These are phyloP conservation scores for Capsicum rhomboideum DNA, from an alignment of 257 asterid species.

Conservation along the genomic window DNA sequence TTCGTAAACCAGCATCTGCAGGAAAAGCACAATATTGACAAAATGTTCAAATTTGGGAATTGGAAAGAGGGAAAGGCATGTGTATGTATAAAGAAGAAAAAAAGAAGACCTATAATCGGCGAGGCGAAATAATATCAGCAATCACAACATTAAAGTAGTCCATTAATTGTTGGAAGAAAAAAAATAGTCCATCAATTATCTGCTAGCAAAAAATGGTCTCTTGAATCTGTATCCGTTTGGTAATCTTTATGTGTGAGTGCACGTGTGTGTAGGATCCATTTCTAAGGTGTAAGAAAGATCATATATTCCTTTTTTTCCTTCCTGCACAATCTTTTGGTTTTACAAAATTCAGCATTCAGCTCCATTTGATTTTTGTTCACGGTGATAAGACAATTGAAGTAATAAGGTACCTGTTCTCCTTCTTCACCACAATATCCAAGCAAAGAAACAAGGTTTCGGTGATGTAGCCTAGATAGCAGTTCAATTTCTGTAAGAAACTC, in stretches of 20 bases:
- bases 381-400: background rate
- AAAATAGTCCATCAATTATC: background rate
- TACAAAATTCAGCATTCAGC: background rate
- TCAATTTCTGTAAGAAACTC: conserved; percentile 95
- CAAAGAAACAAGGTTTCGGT: conserved; percentile 79
- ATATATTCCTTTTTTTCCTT: background rate
- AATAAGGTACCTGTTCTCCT: conserved; percentile 80
- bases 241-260: background rate
- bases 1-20: conserved; percentile 95
- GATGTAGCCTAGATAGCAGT: conserved; percentile 84
- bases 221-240: background rate
- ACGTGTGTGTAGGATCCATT: background rate
- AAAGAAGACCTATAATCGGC: background rate
- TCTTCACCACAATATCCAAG: conserved; percentile 88
- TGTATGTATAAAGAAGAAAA: background rate
- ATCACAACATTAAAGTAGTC: background rate
- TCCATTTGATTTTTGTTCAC: background rate
- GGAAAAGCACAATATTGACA: conserved; percentile 12
- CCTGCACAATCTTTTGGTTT: background rate
- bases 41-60: background rate
- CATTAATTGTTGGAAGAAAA: background rate
- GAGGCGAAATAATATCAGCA: background rate
- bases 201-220: background rate
- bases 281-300: background rate
- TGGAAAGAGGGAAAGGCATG: background rate